A percentile compares a stretch with the other conserved stretches of the same genome.
Conservation (phyloP, 805 yeast species). For the Wickerhamiella dianesei region DNA sequence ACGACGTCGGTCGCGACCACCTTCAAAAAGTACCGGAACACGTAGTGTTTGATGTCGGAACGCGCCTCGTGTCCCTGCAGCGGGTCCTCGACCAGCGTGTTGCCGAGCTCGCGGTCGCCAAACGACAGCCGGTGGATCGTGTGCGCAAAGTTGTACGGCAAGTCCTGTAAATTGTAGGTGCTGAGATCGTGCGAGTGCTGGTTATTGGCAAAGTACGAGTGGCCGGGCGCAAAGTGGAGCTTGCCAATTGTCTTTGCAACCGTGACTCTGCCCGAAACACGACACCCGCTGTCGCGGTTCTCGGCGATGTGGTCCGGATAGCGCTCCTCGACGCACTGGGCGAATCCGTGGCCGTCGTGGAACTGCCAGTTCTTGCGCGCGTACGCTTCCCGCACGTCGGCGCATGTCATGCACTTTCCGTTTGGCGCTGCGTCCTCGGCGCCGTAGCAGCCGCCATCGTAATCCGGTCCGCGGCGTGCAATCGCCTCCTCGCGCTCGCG, state of each 20-base stretch:
- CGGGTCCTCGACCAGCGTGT: conserved; percentile 10
- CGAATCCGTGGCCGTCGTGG: conserved; percentile 72
- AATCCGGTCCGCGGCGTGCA: conserved; percentile 23
- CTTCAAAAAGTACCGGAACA: conserved; percentile 67
- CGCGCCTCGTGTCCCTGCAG: conserved; percentile 35
- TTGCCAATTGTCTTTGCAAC: conserved; percentile 82
- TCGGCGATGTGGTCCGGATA: conserved; percentile 51
- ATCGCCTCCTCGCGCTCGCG: conserved; percentile 23
- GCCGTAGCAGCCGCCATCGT: conserved; percentile 90
- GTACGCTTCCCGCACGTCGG: conserved; percentile 67
- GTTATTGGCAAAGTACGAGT: conserved; percentile 42
- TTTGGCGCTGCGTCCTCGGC: conserved; percentile 24
- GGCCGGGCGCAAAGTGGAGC: conserved; percentile 93
- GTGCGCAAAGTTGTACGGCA: conserved; percentile 64
- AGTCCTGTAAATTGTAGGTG: conserved; percentile 41
- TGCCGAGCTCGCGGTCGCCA: conserved; percentile 39
- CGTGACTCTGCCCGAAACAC: conserved; percentile 63
- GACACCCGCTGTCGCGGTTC: conserved; percentile 72
- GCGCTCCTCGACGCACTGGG: conserved; percentile 84
- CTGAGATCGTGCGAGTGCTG: conserved; percentile 76
- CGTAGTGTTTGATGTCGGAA: conserved; percentile 40
- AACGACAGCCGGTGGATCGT: conserved; percentile 67
- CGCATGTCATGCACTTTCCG: conserved; percentile 69
- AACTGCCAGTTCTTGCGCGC: conserved; percentile 73
- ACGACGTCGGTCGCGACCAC: conserved; percentile 85